Conservation (phyloP, 345 rosid genomes). For the Pelargonium nanum region DNA sequence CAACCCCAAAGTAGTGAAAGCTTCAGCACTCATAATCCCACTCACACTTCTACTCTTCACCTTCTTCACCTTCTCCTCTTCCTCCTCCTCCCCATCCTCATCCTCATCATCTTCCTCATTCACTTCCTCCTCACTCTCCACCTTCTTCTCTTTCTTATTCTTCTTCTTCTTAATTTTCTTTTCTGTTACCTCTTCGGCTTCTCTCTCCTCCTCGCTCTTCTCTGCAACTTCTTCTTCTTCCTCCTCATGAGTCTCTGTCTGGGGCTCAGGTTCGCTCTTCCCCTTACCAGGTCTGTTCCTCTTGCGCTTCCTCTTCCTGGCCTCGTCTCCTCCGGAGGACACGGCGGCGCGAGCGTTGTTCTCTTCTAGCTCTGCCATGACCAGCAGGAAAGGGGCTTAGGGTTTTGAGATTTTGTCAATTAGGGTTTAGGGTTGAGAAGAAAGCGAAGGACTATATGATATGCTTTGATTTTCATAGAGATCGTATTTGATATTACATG, state of each 20-base stretch:
- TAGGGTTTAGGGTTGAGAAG: neutral
- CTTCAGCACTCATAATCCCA: slow-evolving; percentile 72
- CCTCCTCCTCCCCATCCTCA: slow-evolving; percentile 12
- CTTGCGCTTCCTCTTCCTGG: neutral
- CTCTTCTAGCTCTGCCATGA: neutral
- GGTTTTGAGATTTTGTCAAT: neutral
- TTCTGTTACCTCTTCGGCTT: slow-evolving; percentile 8
- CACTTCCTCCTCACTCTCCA: neutral
- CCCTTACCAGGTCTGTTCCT: neutral
- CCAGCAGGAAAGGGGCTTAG: neutral
- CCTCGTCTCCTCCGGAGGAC: neutral
- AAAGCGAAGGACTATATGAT: neutral
- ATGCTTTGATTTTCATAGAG: too few relatives aligned
- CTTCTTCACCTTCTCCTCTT: slow-evolving; percentile 13
- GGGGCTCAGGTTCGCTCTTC: neutral
- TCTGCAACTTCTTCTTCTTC: neutral
- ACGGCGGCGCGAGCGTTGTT: neutral
- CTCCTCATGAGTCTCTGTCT: neutral
- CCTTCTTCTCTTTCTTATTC: slow-evolving; percentile 5
- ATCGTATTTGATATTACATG: neutral
- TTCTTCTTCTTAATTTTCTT: slow-evolving; percentile 5
- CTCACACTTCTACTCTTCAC: slow-evolving; percentile 25
- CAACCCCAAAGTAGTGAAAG: slow-evolving; percentile 59
- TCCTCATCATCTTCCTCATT: slow-evolving; percentile 5
- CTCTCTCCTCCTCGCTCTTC: slow-evolving; percentile 9